phyloP scores from a whole-genome alignment of 345 rosid species.

The Boechera stricta region DNA sequence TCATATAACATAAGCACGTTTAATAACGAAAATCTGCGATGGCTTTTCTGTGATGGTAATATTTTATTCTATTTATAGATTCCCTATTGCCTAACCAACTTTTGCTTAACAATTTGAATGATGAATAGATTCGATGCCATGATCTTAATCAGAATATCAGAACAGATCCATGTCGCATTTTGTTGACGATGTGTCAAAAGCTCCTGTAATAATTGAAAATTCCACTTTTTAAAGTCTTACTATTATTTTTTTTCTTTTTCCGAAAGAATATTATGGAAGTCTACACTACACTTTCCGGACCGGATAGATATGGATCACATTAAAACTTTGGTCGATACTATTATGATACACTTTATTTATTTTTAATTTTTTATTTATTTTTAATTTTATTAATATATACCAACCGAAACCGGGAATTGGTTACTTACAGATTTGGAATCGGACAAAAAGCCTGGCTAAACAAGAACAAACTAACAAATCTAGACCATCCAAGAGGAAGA shows the following conservation, averaged over 20 bases:
- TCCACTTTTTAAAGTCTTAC: background rate
- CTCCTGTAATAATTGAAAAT: constrained; percentile 37
- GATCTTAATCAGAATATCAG: constrained; percentile 33
- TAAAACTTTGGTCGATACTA: background rate
- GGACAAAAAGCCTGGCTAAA: no score
- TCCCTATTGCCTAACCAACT: constrained; percentile 34
- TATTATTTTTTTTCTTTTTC: background rate
- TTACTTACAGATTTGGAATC: no score
- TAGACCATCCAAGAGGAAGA: no score
- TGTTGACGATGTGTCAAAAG: constrained; percentile 42
- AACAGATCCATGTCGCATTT: constrained; percentile 26
- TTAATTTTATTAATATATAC: no score
- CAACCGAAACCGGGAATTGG: no score
- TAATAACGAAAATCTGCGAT: no score
- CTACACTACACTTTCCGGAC: constrained; percentile 1
- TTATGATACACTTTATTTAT: background rate
- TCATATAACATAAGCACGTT: background rate
- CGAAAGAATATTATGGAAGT: constrained; percentile 18
- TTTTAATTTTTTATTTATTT: no score
- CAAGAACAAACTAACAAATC: no score
- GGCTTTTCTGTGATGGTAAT: background rate
- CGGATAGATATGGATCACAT: constrained; percentile 1
- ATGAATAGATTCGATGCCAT: constrained; percentile 53
- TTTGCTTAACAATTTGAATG: constrained; percentile 30
- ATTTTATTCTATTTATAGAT: background rate